Evolutionary conservation across 768 basidiomycete genomes (phyloP).

Genomic region (Gelatoporia subvermispora): DNA sequence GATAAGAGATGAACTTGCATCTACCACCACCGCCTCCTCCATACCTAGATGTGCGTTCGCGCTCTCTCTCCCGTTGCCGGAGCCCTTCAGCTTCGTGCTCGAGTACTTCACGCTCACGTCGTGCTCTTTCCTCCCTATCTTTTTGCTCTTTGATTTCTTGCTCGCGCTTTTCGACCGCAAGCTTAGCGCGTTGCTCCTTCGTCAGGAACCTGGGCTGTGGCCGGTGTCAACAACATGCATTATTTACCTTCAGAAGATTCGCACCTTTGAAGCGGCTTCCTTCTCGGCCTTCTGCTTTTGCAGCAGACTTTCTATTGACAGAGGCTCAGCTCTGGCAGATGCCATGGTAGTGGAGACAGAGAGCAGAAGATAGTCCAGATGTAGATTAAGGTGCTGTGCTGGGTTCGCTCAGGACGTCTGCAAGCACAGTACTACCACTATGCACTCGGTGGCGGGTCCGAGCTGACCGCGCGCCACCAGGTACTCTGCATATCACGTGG

Average conservation of each 20-base stretch:
- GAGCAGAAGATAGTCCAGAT: no score
- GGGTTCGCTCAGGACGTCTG: no score
- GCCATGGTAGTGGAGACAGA: constrained; percentile 28
- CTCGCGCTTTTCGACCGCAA: constrained; percentile 84
- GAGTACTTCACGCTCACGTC: constrained; percentile 60
- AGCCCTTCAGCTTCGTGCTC: constrained; percentile 74
- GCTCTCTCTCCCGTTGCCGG: constrained; percentile 44
- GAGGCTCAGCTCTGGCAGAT: constrained; percentile 54
- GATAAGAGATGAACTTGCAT: constrained; percentile 26
- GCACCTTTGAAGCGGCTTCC: constrained; percentile 85
- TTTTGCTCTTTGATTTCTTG: constrained; percentile 76
- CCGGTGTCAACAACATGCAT: constrained; percentile 3
- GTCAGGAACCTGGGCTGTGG: constrained; percentile 87
- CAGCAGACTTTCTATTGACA: constrained; percentile 85
- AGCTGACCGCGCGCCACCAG: no score
- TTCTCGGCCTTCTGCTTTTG: constrained; percentile 86
- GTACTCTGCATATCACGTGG: neutral
- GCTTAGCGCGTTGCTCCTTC: constrained; percentile 84
- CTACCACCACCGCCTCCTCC: constrained; percentile 41
- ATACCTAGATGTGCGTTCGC: constrained; percentile 32
- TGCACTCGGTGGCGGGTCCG: no score
- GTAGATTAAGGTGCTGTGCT: no score
- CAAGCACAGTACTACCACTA: no score
- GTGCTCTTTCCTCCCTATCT: constrained; percentile 56
- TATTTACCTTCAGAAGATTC: constrained; percentile 6